phyloP scores from a whole-genome alignment of 1,139 yeast genomes.

The Candida gigantensis region DNA sequence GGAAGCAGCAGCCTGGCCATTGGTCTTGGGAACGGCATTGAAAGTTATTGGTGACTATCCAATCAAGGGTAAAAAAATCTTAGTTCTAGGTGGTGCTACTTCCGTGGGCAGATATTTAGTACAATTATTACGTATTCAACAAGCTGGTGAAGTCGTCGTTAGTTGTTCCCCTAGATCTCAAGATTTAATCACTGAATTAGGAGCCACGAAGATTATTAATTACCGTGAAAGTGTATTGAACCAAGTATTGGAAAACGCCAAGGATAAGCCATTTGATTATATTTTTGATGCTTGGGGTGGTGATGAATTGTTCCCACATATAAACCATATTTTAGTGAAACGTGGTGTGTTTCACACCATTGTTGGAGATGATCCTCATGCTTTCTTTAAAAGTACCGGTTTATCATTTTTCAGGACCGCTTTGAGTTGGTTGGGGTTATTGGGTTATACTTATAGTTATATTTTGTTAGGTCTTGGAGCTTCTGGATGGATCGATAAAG shows the following conservation, averaged over 20 bases:
- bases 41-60: conserved; percentile 30
- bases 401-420: conserved; percentile 1
- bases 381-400: conserved; percentile 1
- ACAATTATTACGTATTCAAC: conserved; percentile 54
- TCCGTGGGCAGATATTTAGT: conserved; percentile 62
- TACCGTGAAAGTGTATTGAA: conserved; percentile 32
- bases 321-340: conserved; percentile 30
- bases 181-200: conserved; percentile 43
- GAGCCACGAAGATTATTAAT: conserved; percentile 54
- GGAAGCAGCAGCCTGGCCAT: conserved; percentile 61
- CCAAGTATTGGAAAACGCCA: conserved; percentile 24
- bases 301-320: conserved; percentile 20
- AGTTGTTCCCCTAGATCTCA: conserved; percentile 35
- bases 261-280: conserved; percentile 26
- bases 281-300: conserved; percentile 31
- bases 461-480: neutral
- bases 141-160: conserved; percentile 47
- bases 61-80: conserved; percentile 28
- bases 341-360: conserved; percentile 50
- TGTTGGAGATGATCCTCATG: conserved; percentile 35
- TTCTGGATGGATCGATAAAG: conserved; percentile 3
- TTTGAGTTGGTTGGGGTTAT: neutral
- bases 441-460: conserved; percentile 3
- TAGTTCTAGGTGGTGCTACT: conserved; percentile 73
- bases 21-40: conserved; percentile 58